phyloP scores from a whole-genome alignment of 2,329 filamentous ascomycete species.

The Neurospora sp. region DNA sequence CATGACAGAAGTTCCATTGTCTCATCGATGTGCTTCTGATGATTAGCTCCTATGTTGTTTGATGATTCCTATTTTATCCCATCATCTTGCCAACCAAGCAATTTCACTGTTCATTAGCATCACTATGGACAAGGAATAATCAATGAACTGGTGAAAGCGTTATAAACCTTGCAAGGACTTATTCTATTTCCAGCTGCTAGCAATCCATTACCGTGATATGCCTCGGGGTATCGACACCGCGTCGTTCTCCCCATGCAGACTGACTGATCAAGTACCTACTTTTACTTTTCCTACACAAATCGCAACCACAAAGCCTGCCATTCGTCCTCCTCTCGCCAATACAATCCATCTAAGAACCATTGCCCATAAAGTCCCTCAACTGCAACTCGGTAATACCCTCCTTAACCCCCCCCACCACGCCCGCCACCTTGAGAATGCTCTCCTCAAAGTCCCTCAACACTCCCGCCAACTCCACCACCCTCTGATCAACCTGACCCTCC shows the following conservation, averaged over 20 bases:
- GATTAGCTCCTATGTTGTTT: too few relatives aligned
- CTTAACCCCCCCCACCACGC: conserved; percentile 47
- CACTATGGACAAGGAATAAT: too few relatives aligned
- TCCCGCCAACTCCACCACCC: conserved; percentile 41
- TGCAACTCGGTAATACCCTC: conserved; percentile 52
- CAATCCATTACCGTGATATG: background rate
- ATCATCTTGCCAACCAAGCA: too few relatives aligned
- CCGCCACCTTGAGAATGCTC: conserved; percentile 53
- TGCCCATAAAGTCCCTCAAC: conserved; percentile 35
- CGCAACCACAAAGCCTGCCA: background rate
- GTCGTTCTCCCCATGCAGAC: background rate
- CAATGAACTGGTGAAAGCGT: background rate
- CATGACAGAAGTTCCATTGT: too few relatives aligned
- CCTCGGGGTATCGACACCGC: background rate
- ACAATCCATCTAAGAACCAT: conserved; percentile 13
- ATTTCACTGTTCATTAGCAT: too few relatives aligned
- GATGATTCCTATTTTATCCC: too few relatives aligned
- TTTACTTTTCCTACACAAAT: background rate
- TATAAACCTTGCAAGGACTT: background rate
- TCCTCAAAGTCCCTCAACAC: conserved; percentile 57
- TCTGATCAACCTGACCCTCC: conserved; percentile 32
- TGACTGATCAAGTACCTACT: background rate
- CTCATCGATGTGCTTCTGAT: too few relatives aligned
- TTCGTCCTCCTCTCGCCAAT: too few relatives aligned
- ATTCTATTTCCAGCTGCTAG: background rate